Base-by-base conservation (phyloP, 2,329 filamentous ascomycete species). In the Penicillium sp. region DNA sequence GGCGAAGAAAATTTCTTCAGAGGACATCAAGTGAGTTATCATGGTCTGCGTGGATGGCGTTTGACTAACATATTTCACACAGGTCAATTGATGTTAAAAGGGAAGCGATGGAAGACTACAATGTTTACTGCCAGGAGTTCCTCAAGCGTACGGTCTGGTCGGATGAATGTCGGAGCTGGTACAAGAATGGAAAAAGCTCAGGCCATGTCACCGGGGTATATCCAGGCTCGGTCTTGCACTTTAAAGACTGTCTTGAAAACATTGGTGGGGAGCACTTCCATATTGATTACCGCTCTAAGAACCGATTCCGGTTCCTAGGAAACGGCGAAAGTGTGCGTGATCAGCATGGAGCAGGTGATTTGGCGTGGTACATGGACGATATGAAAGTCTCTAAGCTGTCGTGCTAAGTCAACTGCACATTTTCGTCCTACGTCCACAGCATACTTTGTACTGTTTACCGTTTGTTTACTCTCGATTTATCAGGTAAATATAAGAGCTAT, bases 31-130 rank as follows among this genome's bases (percentile, higher is more conserved):
- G 57, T 69, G 60, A 6, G 65, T 65, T 23, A 45, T 27, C 29
- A 13, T 19, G n/a, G 4, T 31, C 25, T 19, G 15, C 13, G 8
- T 23, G 1, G 1, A n/a, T 35, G 10, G 9, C 10, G 6, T 23
- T 13, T 41, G n/a, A 35, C 41, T 53, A 19, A 53, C 33, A 23
- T 19, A 9, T 12, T 21, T 7, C 6, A 7, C 10, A 25, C 47
- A 66, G 66, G 31, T 63, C 64, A 23, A 54, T 71, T 17, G 53
- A 61, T 45, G 67, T 71, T 43, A 65, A 67, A 51, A 53, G 62
- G 31, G 63, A 71, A 21, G 66, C 68, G n/a, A 53, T 68, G 31
- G 62, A 73, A 10, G 72, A 73, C n/a, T 75, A 72, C 55, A 71
- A 73, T 41, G 62, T 64, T 17, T 74, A 72, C 49, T 65, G 61